These are phyloP conservation scores for Yamadazyma atlantica DNA, from an alignment of 1,139 yeast genomes.

Conservation along the genomic window DNA sequence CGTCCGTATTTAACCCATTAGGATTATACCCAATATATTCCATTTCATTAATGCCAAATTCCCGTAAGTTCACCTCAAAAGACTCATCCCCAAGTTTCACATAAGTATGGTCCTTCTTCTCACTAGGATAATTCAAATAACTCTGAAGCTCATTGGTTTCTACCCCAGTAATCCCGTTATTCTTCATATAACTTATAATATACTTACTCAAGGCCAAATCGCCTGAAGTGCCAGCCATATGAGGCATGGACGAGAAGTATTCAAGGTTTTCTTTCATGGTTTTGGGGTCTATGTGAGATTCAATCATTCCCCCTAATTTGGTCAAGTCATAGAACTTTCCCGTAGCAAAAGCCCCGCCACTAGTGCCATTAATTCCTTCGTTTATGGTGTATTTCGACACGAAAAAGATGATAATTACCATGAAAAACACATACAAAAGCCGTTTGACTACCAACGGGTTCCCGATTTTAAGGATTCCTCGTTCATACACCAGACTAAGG, in stretches of 20 bases:
- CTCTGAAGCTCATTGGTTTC: constrained; percentile 52
- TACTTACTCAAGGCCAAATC: constrained; percentile 71
- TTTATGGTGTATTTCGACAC: constrained; percentile 56
- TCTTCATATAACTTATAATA: constrained; percentile 55
- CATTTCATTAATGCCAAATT: constrained; percentile 32
- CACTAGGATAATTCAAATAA: constrained; percentile 56
- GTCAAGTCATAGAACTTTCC: constrained; percentile 66
- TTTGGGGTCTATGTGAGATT: constrained; percentile 52
- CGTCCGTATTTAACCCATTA: constrained; percentile 49
- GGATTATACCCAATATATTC: constrained; percentile 63
- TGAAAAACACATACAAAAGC: constrained; percentile 63
- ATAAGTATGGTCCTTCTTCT: constrained; percentile 23
- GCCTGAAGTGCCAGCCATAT: constrained; percentile 84
- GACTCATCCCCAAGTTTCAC: constrained; percentile 36
- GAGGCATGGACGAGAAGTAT: constrained; percentile 82
- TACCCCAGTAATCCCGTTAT: constrained; percentile 54
- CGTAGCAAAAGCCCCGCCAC: constrained; percentile 46
- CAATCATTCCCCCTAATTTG: constrained; percentile 48
- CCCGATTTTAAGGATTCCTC: constrained; percentile 62
- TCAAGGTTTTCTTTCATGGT: constrained; percentile 68
- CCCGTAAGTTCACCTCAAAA: constrained; percentile 38
- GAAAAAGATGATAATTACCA: constrained; percentile 56
- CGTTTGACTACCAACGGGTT: constrained; percentile 85
- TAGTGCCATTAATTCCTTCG: constrained; percentile 44
- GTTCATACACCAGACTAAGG: constrained; percentile 51